phyloP scores from a whole-genome alignment of 2,329 filamentous ascomycete genomes.

The Claviceps quebecensis region DNA sequence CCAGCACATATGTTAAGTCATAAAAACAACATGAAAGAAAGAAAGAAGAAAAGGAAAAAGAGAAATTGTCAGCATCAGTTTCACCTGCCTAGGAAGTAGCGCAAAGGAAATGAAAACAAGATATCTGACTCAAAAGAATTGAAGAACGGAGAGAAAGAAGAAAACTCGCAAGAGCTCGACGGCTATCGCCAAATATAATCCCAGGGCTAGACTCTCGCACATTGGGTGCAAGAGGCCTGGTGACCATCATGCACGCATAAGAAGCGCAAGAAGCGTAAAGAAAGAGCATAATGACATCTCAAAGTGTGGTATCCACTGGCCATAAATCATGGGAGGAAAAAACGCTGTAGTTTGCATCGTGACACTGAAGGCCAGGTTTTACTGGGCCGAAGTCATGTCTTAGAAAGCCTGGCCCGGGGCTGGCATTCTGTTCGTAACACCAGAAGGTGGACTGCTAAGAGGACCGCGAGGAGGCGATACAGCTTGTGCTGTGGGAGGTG shows the following conservation, averaged over 20 bases:
- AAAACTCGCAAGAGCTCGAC: background rate
- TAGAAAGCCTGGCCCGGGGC: slow-evolving; percentile 41
- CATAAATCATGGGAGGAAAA: slow-evolving; percentile 12
- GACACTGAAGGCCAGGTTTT: background rate
- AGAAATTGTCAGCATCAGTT: slow-evolving; percentile 11
- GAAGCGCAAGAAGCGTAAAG: background rate
- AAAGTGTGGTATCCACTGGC: slow-evolving; percentile 8
- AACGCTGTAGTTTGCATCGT: slow-evolving; percentile 13
- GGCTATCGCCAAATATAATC: background rate
- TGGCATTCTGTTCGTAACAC: slow-evolving; percentile 38
- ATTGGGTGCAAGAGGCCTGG: background rate
- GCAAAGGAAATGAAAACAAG: background rate
- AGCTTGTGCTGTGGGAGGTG: slow-evolving; percentile 32
- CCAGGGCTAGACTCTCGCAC: background rate
- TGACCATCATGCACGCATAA: background rate
- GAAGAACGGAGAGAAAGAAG: background rate
- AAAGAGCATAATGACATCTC: background rate
- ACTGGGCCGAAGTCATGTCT: background rate
- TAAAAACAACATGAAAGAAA: slow-evolving; percentile 8
- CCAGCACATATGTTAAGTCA: slow-evolving; percentile 2
- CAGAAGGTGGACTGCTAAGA: slow-evolving; percentile 25
- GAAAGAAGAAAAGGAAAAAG: slow-evolving; percentile 9
- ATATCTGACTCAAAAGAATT: background rate
- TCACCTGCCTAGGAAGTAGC: background rate
- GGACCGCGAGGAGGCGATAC: slow-evolving; percentile 18